A percentile compares a stretch with the other conserved stretches of the same genome.
Conservation (phyloP, 164 flowering plant species). For the Nymphaea colorata region DNA sequence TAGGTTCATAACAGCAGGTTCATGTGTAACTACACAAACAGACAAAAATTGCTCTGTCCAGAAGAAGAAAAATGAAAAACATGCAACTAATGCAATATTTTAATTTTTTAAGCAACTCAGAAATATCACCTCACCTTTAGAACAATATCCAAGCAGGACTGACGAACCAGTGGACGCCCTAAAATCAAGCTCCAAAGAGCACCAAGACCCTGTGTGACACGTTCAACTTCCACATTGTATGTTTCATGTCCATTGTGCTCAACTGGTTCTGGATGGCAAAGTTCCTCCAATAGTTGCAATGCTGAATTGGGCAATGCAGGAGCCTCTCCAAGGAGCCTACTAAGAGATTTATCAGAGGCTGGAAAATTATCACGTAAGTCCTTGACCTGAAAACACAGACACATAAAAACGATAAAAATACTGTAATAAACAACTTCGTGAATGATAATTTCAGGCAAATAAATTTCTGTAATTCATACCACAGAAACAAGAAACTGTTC, state of each 20-base stretch:
- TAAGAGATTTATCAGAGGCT: conserved; percentile 87
- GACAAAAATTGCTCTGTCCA: too few species aligned
- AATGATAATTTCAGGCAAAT: background rate
- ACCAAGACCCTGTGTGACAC: conserved; percentile 98
- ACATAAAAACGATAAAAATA: background rate
- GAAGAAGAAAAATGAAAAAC: too few species aligned
- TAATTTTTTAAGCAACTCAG: too few species aligned
- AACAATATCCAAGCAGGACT: conserved; percentile 72
- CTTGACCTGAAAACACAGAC: conserved; percentile 40
- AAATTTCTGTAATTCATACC: conserved; percentile 30
- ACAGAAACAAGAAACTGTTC: conserved; percentile 73
- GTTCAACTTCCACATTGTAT: conserved; percentile 65
- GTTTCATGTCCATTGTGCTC: conserved; percentile 24
- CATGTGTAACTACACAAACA: too few species aligned
- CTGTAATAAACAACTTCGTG: background rate
- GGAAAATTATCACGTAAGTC: conserved; percentile 73
- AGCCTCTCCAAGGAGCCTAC: conserved; percentile 89
- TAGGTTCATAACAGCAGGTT: too few species aligned
- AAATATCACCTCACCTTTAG: conserved; percentile 45
- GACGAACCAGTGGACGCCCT: conserved; percentile 68
- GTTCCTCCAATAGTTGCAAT: conserved; percentile 58
- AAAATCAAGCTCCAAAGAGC: conserved; percentile 92
- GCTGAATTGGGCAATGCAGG: conserved; percentile 74
- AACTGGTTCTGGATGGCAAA: conserved; percentile 47
- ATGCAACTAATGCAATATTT: too few species aligned